Evolutionary conservation across 352 stramenopile species (phyloP).

Genomic region (Globisporangium middletonii): DNA sequence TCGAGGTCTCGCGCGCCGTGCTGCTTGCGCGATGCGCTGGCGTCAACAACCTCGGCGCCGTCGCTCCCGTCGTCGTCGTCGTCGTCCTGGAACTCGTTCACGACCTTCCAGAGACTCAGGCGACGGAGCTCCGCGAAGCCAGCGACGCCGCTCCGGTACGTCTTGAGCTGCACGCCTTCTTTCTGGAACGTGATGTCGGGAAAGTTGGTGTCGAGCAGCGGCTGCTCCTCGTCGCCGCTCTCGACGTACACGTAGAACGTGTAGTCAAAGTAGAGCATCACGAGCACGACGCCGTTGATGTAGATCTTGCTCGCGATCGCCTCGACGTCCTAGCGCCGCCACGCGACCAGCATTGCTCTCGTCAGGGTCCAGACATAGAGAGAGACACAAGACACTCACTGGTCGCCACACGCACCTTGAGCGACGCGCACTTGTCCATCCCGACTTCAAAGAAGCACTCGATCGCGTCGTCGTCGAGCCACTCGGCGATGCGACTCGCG

Average conservation of each 20-base stretch:
- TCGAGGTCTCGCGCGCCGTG: slow-evolving; percentile 13
- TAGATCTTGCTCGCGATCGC: slow-evolving; percentile 94
- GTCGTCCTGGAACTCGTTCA: slow-evolving; percentile 54
- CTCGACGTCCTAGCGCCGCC: slow-evolving; percentile 72
- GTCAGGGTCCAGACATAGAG: background rate
- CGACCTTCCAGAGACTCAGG: slow-evolving; percentile 77
- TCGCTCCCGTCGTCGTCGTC: slow-evolving; percentile 21
- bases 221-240: slow-evolving; percentile 85
- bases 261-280: slow-evolving; percentile 90
- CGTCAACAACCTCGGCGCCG: slow-evolving; percentile 21
- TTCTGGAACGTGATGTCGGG: slow-evolving; percentile 90
- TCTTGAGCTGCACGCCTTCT: slow-evolving; percentile 79
- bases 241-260: slow-evolving; percentile 91
- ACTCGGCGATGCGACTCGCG: slow-evolving; percentile 50
- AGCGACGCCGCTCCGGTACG: slow-evolving; percentile 62
- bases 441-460: slow-evolving; percentile 93
- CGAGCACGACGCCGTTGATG: slow-evolving; percentile 86
- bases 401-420: slow-evolving; percentile 32
- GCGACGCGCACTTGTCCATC: slow-evolving; percentile 55
- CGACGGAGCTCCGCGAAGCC: slow-evolving; percentile 63
- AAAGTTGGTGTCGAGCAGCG: slow-evolving; percentile 92
- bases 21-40: slow-evolving; percentile 16
- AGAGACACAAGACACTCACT: too few relatives aligned
- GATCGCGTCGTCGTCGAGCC: slow-evolving; percentile 86
- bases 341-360: background rate